Base-by-base conservation (phyloP, 139 green algal genomes). In the Axilococcus clingmanii region DNA sequence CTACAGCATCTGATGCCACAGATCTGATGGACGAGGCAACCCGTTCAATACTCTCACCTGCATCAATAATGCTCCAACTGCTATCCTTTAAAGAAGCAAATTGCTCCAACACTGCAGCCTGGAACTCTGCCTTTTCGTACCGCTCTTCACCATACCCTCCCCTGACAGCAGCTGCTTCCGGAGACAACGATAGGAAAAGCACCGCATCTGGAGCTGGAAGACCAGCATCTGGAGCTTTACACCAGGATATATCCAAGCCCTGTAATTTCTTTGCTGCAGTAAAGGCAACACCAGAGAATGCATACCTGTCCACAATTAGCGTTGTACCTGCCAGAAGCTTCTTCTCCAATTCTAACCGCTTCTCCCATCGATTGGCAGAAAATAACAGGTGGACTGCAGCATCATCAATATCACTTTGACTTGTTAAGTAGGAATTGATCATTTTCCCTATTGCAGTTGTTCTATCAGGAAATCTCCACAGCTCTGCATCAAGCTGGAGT, bases 261-360 rank as follows among this genome's bases (percentile, higher is more conserved):
- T 71, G 65, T 4, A 69, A 1, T 4, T 56, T 48, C 66, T 98
- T 98, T 54, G 88, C 90, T 1, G 83, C 72, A 0, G 81, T 91
- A 68, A 94, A 98, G 0, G 86, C 90, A 2, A 89, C 79, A 11
- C 91, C 91, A 12, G 76, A 89, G 67, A 85, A 94, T 2, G 80
- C 76, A 53, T 99, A 99, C 9, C 92, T 69, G 61, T 99, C 92
- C 16, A 94, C 77, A 15, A 99, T 71, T 1, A 99, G 65, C 5
- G 86, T 94, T 4, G 66, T 81, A 51, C 92, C 92, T 7, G 38
- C 36, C 2, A 25, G 11, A 28, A 96, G 75, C 17, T 78, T 66
- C 8, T 31, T 24, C 16, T 94, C 24, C 62, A 92, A 70, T 15
- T 40, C 50, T 4, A 65, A 24, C 25, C 76, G 70, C 54, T 96